Evolutionary conservation across 129 eudicot genomes (phyloP).

Genomic region (Tanacetum coccineum): DNA sequence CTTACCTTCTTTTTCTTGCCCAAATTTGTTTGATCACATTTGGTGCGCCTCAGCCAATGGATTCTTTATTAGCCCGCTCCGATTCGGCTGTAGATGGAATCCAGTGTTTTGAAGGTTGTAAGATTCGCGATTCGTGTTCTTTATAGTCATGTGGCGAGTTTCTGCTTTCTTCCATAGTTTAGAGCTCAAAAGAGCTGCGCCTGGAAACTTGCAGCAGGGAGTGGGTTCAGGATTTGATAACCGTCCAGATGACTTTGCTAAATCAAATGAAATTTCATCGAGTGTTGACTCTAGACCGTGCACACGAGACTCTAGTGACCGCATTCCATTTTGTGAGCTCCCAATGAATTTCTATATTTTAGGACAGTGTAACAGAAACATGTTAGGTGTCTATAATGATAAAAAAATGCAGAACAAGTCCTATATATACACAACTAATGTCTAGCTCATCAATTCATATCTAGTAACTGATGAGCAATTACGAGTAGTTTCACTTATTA

Average conservation of each 20-base stretch:
- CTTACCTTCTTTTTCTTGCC: background rate
- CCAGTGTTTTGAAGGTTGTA: slow-evolving; percentile 34
- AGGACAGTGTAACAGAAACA: background rate
- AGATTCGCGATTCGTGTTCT: slow-evolving; percentile 25
- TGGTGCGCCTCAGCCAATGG: slow-evolving; percentile 65
- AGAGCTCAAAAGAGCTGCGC: slow-evolving; percentile 64
- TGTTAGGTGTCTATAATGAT: slow-evolving; percentile 7
- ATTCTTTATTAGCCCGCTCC: slow-evolving; percentile 59
- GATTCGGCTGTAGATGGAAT: slow-evolving; percentile 35
- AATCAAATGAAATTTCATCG: slow-evolving; percentile 72
- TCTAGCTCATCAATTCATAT: too few species aligned
- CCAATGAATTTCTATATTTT: slow-evolving; percentile 60
- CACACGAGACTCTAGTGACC: slow-evolving; percentile 72
- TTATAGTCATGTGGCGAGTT: slow-evolving; percentile 26
- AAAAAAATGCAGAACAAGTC: too few species aligned
- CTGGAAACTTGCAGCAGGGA: slow-evolving; percentile 74
- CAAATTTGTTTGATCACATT: background rate
- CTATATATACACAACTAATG: too few species aligned
- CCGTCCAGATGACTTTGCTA: slow-evolving; percentile 62
- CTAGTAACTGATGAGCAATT: too few species aligned
- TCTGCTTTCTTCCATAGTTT: slow-evolving; percentile 71
- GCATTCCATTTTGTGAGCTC: slow-evolving; percentile 74
- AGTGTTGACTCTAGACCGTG: slow-evolving; percentile 71
- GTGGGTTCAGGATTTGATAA: slow-evolving; percentile 38
- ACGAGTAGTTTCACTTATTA: too few species aligned